Base-by-base conservation (phyloP, 2,329 filamentous ascomycete genomes). In the Neurospora sp. region DNA sequence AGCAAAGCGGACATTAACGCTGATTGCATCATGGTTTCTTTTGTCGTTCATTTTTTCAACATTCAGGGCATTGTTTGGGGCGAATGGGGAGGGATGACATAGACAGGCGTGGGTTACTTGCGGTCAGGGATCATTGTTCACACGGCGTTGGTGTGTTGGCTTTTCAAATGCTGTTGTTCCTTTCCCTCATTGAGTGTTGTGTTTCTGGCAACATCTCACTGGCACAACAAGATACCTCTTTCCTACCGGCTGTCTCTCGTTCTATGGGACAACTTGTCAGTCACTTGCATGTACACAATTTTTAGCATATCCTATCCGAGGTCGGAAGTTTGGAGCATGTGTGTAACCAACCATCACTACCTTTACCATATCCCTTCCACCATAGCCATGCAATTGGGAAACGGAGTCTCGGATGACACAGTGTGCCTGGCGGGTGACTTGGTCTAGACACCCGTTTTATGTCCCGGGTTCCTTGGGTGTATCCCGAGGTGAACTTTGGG, bases 1-100 rank as follows among this genome's bases (percentile, higher is more conserved):
- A 46, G 37, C 41, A 62, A 36, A 62, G 12, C 52, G 52, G 52
- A 62, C 8, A 62, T 40, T 66, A 40, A 69, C 66, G 68, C 70
- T 37, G 67, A 69, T 57, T 67, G 70, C 38, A 71, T 68, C 66
- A 71, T 68, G 39, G 62, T 68, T 66, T 71, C 66, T 72, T 65
- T 70, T 73, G 66, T 70, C 65, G 12, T n/a, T 70, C 37, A 65
- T 70, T n/a, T 68, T 66, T 62, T 68, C 70, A 62, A 67, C 69
- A 69, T 36, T 36, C 37, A 68, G 66, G 68, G 68, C 68, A 71
- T 70, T 23, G 43, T 39, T 66, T 36, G 41, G 46, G 66, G 57
- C 66, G 68, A 66, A 70, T 72, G 43, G 71, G 72, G 70, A 43
- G 62, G 70, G 73, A 66, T 40, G 66, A 70, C 68, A 75, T 75